These are phyloP conservation scores for Alnus rubra DNA, from an alignment of 306 rosid species.

Conservation along the genomic window DNA sequence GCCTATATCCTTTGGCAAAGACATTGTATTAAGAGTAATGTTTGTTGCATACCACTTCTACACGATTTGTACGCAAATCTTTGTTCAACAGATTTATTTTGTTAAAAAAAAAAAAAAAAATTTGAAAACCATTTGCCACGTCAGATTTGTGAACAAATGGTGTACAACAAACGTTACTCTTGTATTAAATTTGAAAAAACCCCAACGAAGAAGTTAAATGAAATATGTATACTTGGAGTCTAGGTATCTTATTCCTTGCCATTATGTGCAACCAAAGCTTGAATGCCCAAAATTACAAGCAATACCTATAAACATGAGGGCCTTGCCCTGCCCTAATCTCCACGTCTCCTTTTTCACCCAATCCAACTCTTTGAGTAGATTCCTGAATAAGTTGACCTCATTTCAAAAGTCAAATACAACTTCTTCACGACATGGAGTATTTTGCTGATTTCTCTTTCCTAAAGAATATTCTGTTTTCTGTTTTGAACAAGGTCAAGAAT, in stretches of 20 bases:
- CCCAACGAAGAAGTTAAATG: conserved; percentile 16
- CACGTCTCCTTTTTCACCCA: conserved; percentile 2
- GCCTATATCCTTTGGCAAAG: neutral
- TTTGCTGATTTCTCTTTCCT: neutral
- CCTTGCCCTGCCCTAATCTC: neutral
- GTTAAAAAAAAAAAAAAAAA: too few species aligned
- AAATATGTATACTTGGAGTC: neutral
- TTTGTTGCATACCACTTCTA: too few species aligned
- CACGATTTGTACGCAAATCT: too few species aligned
- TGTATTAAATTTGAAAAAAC: conserved; percentile 27
- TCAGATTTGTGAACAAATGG: too few species aligned
- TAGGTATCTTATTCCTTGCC: conserved; percentile 40
- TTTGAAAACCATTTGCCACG: too few species aligned
- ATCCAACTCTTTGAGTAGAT: neutral
- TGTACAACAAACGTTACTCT: too few species aligned
- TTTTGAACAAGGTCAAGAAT: neutral
- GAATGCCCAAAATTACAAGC: conserved; percentile 13
- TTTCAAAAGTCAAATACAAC: neutral
- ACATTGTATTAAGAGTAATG: conserved; percentile 1
- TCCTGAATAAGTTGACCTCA: neutral
- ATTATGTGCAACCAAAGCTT: conserved; percentile 12
- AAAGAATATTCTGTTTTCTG: too few species aligned
- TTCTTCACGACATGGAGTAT: neutral
- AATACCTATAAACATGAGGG: conserved; percentile 9
- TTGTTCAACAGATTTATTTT: too few species aligned